Evolutionary conservation across 2,329 filamentous ascomycete genomes (phyloP).

Genomic region (Sphaerulina musiva): DNA sequence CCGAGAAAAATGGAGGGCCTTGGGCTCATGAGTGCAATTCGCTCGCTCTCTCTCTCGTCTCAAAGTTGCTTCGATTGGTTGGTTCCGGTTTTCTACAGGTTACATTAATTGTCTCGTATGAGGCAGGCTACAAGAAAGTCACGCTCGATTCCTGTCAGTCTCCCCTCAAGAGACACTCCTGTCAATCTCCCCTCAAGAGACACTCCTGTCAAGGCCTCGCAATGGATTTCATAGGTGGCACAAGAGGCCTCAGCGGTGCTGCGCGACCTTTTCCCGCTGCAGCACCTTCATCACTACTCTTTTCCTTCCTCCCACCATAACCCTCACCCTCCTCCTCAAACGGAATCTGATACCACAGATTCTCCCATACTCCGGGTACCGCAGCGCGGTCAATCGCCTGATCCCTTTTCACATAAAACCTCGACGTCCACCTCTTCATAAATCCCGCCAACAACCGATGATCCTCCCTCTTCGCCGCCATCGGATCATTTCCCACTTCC

Average conservation of each 20-base stretch:
- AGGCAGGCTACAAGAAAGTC: too few species aligned
- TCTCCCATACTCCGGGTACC: constrained; percentile 27
- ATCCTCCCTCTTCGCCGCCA: neutral
- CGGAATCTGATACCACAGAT: constrained; percentile 29
- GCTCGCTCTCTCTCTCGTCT: too few species aligned
- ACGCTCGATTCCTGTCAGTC: too few species aligned
- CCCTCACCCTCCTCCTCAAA: constrained; percentile 2
- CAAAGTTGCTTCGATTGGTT: too few species aligned
- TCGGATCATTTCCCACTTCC: neutral
- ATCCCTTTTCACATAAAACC: constrained; percentile 25
- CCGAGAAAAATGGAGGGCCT: too few species aligned
- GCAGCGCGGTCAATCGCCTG: constrained; percentile 19
- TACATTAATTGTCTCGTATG: too few species aligned
- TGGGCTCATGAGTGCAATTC: too few species aligned
- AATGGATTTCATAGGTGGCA: neutral
- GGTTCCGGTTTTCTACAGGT: too few species aligned
- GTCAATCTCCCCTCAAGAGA: too few species aligned
- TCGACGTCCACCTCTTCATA: constrained; percentile 16
- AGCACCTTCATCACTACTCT: neutral
- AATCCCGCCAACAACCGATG: neutral
- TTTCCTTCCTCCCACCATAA: neutral
- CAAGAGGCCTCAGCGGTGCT: neutral
- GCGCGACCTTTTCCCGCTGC: too few species aligned
- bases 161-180: too few species aligned
- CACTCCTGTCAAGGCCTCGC: neutral